Conservation (phyloP, 768 basidiomycete genomes). For the Hygrophoropsis aurantiaca region DNA sequence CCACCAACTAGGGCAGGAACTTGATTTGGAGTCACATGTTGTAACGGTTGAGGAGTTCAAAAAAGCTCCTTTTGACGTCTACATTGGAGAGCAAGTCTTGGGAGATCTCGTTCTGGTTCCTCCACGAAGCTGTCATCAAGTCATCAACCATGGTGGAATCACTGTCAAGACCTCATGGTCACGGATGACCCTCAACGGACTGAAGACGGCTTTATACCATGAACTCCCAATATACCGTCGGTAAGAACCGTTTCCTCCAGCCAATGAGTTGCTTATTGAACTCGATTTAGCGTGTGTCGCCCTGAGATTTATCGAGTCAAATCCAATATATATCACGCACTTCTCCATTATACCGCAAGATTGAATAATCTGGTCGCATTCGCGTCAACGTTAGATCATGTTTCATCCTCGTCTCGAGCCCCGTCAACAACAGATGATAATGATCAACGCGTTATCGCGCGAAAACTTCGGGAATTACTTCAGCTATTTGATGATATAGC, state of each 20-base stretch:
- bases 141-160: conserved; percentile 77
- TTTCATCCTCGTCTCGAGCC: no score
- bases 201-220: conserved; percentile 59
- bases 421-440: no score
- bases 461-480: conserved; percentile 38
- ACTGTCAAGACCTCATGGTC: conserved; percentile 88
- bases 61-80: conserved; percentile 66
- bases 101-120: conserved; percentile 84
- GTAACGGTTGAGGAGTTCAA: conserved; percentile 63
- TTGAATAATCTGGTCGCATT: conserved; percentile 6
- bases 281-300: conserved; percentile 66
- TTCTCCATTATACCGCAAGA: conserved; percentile 36
- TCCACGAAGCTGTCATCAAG: conserved; percentile 80
- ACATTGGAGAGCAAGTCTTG: conserved; percentile 67
- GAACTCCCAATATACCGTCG: conserved; percentile 81
- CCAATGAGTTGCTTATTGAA: conserved; percentile 1
- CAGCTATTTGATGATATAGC: conserved; percentile 53
- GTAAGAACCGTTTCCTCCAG: conserved; percentile 34
- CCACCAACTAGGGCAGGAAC: conserved; percentile 35
- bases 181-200: conserved; percentile 69
- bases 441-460: conserved; percentile 4
- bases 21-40: conserved; percentile 75
- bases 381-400: no score
- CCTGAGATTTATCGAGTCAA: conserved; percentile 77
- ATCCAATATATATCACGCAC: conserved; percentile 55